phyloP scores from a whole-genome alignment of 768 basidiomycete species.

The Boletus reticuloceps region DNA sequence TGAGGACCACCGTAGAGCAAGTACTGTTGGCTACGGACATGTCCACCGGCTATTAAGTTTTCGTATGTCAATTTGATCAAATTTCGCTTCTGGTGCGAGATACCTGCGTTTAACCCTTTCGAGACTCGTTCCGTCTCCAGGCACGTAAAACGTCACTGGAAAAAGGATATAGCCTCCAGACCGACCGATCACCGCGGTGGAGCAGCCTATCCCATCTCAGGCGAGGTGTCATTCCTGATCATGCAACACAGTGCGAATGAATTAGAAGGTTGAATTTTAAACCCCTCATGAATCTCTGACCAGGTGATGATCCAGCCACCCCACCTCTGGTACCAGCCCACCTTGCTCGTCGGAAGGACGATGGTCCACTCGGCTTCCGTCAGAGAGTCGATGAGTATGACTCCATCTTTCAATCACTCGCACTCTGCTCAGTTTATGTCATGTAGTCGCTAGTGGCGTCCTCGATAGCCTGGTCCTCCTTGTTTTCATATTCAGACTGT shows the following conservation, averaged over 20 bases:
- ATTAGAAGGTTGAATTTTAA: no score
- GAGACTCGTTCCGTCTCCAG: no score
- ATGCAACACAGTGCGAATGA: no score
- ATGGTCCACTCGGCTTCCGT: background rate
- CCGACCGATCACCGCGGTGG: background rate
- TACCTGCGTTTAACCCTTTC: no score
- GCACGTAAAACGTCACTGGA: no score
- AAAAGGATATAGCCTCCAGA: no score
- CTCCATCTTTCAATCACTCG: background rate
- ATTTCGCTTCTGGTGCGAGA: no score
- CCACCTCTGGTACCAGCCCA: background rate
- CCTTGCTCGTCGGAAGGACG: background rate
- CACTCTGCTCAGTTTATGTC: background rate
- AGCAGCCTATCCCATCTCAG: background rate
- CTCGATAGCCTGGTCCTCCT: slow-evolving; percentile 6
- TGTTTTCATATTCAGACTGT: slow-evolving; percentile 14
- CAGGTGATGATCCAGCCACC: background rate
- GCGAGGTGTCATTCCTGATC: background rate
- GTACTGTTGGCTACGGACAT: no score
- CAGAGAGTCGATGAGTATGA: background rate
- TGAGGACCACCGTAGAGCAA: no score
- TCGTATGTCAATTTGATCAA: no score
- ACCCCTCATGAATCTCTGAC: no score
- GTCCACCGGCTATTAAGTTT: no score
- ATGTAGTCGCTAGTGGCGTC: slow-evolving; percentile 6